Evolutionary conservation across 1,284 basidiomycete genomes (phyloP).

Genomic region (Ustilago trichophora): DNA sequence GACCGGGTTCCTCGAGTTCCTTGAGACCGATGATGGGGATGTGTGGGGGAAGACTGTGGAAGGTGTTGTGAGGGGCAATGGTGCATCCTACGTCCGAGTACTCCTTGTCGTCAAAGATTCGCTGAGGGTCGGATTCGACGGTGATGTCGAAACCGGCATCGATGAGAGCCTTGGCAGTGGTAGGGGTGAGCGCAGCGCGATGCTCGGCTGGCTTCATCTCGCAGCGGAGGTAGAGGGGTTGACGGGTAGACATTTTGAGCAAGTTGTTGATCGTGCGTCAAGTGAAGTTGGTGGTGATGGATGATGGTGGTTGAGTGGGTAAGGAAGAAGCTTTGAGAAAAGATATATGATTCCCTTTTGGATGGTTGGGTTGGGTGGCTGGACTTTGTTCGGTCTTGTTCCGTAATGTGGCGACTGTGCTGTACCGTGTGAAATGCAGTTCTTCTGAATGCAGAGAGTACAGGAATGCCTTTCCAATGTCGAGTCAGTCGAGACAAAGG

Average conservation of each 20-base stretch:
- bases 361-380: too few species aligned
- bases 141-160: constrained; percentile 89
- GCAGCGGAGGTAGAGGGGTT: constrained; percentile 64
- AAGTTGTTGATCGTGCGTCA: too few species aligned
- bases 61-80: constrained; percentile 87
- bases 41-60: constrained; percentile 80
- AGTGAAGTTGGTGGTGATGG: too few species aligned
- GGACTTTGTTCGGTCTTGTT: constrained; percentile 4
- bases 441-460: too few species aligned
- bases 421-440: too few species aligned
- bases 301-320: neutral
- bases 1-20: constrained; percentile 76
- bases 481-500: too few species aligned
- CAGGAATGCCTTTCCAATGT: too few species aligned
- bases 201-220: constrained; percentile 73
- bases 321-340: too few species aligned
- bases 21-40: constrained; percentile 94
- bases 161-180: constrained; percentile 88
- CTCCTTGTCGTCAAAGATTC: constrained; percentile 94
- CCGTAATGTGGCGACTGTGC: constrained; percentile 1
- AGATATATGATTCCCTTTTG: too few species aligned
- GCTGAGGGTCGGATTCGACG: constrained; percentile 91
- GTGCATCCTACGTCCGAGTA: constrained; percentile 80
- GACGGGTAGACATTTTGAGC: constrained; percentile 19
- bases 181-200: constrained; percentile 90